A percentile compares a stretch with the other conserved stretches of the same genome.
Conservation (phyloP, 495 filamentous ascomycete species). For the Aspergillus egyptiacus region DNA sequence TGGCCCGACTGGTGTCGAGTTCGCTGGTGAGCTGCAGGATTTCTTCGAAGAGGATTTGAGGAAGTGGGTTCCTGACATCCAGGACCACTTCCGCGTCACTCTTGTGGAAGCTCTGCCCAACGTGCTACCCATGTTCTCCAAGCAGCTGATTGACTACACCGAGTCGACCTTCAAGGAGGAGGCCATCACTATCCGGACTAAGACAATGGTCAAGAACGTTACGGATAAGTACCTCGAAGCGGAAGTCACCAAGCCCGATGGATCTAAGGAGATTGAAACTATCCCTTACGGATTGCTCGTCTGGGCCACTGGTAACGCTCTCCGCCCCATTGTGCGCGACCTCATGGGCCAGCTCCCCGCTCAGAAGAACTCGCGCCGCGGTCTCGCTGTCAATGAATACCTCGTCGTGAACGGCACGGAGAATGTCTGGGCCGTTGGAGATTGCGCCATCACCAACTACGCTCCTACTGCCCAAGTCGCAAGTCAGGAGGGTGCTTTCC, state of each 20-base stretch:
- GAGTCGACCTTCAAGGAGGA: slow-evolving; percentile 99
- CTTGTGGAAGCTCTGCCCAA: slow-evolving; percentile 98
- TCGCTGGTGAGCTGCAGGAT: slow-evolving; percentile 95
- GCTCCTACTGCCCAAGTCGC: slow-evolving; percentile 97
- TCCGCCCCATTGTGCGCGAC: slow-evolving; percentile 82
- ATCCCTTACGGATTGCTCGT: slow-evolving; percentile 95
- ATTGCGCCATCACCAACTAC: slow-evolving; percentile 94
- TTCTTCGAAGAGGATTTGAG: slow-evolving; percentile 97
- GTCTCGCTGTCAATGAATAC: slow-evolving; percentile 95
- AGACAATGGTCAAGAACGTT: slow-evolving; percentile 98
- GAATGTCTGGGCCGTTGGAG: slow-evolving; percentile 88
- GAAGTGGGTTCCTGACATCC: slow-evolving; percentile 96
- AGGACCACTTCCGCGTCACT: slow-evolving; percentile 90
- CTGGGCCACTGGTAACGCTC: slow-evolving; percentile 96
- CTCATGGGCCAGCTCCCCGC: slow-evolving; percentile 88
- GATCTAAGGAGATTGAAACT: slow-evolving; percentile 68
- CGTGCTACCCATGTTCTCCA: slow-evolving; percentile 97
- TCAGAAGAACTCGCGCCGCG: slow-evolving; percentile 90
- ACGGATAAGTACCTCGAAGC: slow-evolving; percentile 93
- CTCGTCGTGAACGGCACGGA: slow-evolving; percentile 95
- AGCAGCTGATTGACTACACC: slow-evolving; percentile 98
- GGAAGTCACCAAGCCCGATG: slow-evolving; percentile 78
- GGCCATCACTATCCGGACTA: slow-evolving; percentile 90
- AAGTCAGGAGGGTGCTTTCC: slow-evolving; percentile 89
- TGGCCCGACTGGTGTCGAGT: slow-evolving; percentile 96